Evolutionary conservation across 495 filamentous ascomycete genomes (phyloP), one percentile per base, ranked within the genome.

Genomic region (Amphirosellinia nigrospora): DNA sequence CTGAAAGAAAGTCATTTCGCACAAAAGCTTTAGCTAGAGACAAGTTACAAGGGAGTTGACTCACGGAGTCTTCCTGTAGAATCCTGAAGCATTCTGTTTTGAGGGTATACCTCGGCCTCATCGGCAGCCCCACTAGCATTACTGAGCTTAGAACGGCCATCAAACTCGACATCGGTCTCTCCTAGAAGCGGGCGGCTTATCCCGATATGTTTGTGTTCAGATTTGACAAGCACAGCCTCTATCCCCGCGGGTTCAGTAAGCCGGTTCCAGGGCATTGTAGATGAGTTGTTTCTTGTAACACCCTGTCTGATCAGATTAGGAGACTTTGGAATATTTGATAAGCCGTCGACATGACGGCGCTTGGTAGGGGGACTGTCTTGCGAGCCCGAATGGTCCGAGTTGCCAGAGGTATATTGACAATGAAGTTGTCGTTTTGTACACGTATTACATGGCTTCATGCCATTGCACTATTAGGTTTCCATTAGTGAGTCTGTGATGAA

Each of bases 381-480:
- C n/a, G 79, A 71, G 46, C 73, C 73, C 30, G 74, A 66, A 62
- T 74, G 69, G 48, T 79, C 77, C 38, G 70, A 64, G 48, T 64
- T 74, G n/a, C 73, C 77, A 48, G 81, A 62, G n/a, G 80, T 80
- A 74, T 86, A 88, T 41, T 79, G 70, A 69, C 85, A 88, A 11
- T 82, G 82, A 71, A 90, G 82, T 70, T 80, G 82, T 69, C 89
- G 83, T 75, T 87, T 87, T 28, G 83, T 71, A 81, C 89, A 93
- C 32, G 89, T 92, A 60, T 87, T 88, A 74, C 91, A 93, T 32
- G 89, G 90, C 65, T 86, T 86, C 66, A 88, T 78, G 61, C 91
- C 91, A 79, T 93, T 91, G 79, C 91, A 93, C 86, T 89, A 32
- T 64, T 19, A 15, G 13, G 50, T 5, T 9, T 64, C 45, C 19